Evolutionary conservation across 164 flowering plant genomes (phyloP).

Genomic region (Houttuynia cordata): DNA sequence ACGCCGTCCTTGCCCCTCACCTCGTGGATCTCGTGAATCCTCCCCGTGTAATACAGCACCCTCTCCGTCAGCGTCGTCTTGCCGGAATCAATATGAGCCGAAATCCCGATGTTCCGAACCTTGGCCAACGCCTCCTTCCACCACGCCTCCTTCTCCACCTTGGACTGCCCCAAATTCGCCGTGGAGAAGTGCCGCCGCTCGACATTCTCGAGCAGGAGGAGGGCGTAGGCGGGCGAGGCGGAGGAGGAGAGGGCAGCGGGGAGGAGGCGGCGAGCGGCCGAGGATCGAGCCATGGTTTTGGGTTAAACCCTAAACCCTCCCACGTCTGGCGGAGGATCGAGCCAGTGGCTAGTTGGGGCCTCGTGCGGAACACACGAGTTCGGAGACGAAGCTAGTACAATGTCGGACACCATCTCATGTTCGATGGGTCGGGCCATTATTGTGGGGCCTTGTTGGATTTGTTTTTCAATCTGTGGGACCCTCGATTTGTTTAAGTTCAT

Average conservation of each 20-base stretch:
- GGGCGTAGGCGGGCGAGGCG: constrained; percentile 17
- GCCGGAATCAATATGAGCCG: constrained; percentile 96
- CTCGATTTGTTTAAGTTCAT: too few species aligned
- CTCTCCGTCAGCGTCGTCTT: constrained; percentile 94
- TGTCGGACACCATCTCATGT: too few species aligned
- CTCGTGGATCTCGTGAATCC: constrained; percentile 95
- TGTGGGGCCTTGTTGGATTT: too few species aligned
- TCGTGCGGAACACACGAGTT: too few species aligned
- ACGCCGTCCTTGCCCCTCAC: constrained; percentile 93
- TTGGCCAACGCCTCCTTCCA: constrained; percentile 78
- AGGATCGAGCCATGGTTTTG: too few species aligned
- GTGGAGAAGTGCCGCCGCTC: constrained; percentile 40
- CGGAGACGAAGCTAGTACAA: too few species aligned
- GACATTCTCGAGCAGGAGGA: constrained; percentile 28
- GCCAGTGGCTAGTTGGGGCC: too few species aligned
- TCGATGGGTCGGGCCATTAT: too few species aligned
- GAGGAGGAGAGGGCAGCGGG: constrained; percentile 17
- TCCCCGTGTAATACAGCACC: constrained; percentile 73
- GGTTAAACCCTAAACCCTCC: too few species aligned
- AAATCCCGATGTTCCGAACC: constrained; percentile 87
- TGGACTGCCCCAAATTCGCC: constrained; percentile 38
- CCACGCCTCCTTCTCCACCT: constrained; percentile 61
- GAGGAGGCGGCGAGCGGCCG: too few species aligned
- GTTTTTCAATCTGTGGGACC: too few species aligned
- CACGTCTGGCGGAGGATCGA: too few species aligned